A percentile compares a stretch with the other conserved stretches of the same genome.
Evolutionary conservation across 2,329 filamentous ascomycete species (phyloP).

Genomic region (Ophiostoma triangulosporum): DNA sequence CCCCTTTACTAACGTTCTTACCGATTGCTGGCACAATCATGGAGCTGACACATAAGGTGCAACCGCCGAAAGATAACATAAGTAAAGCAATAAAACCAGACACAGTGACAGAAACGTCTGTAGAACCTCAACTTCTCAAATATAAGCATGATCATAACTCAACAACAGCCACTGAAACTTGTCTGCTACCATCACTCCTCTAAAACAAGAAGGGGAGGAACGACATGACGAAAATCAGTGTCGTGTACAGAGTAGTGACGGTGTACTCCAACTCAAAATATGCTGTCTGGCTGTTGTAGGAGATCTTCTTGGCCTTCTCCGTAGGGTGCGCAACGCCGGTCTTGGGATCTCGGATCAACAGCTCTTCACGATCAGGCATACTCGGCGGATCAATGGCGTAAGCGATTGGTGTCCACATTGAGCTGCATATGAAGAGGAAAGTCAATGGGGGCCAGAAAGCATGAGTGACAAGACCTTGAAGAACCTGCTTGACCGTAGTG

Average conservation of each 20-base stretch:
- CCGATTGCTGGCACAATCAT: too few relatives aligned
- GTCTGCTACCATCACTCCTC: background rate
- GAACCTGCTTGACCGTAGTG: constrained; percentile 20
- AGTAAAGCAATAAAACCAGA: too few relatives aligned
- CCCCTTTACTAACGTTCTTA: too few relatives aligned
- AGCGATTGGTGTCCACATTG: constrained; percentile 43
- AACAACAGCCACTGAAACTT: too few relatives aligned
- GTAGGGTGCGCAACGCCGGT: constrained; percentile 39
- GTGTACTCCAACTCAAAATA: constrained; percentile 42
- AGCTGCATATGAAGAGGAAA: constrained; percentile 40
- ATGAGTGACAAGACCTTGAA: constrained; percentile 42
- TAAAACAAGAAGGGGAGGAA: constrained; percentile 9
- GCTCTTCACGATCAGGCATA: constrained; percentile 22
- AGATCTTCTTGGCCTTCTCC: constrained; percentile 26
- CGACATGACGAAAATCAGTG: constrained; percentile 31
- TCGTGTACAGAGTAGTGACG: constrained; percentile 35
- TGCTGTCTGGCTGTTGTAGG: constrained; percentile 29
- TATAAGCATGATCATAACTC: too few relatives aligned
- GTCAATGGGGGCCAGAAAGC: constrained; percentile 49
- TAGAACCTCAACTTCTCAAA: too few relatives aligned
- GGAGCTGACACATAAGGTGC: too few relatives aligned
- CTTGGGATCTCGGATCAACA: constrained; percentile 41
- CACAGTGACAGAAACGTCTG: too few relatives aligned
- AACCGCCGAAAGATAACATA: too few relatives aligned
- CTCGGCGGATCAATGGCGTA: constrained; percentile 51